Conservation (phyloP, 352 stramenopile species). For the Globisporangium abappressorium region DNA sequence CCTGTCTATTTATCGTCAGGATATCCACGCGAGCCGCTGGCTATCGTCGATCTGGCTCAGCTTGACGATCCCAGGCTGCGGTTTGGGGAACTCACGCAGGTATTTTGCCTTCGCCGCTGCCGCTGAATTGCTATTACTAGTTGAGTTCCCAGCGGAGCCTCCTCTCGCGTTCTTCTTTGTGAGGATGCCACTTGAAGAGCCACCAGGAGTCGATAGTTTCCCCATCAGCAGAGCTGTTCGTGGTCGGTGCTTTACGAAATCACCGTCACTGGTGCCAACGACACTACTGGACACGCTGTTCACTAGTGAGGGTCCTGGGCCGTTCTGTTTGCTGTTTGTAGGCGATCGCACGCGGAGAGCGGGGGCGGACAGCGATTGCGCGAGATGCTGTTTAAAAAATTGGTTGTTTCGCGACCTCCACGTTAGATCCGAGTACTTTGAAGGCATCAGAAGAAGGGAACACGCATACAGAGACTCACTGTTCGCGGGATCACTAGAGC, state of each 20-base stretch:
- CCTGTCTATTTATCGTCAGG: not conserved
- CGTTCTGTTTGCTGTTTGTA: slow-evolving; percentile 11
- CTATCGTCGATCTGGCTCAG: slow-evolving; percentile 23
- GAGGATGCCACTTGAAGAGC: not conserved
- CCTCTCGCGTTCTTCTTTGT: not conserved
- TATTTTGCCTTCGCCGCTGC: slow-evolving; percentile 30
- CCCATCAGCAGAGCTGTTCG: slow-evolving; percentile 6
- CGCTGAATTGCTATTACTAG: not conserved
- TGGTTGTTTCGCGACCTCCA: too few species aligned
- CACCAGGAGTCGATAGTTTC: not conserved
- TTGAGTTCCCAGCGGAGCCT: not conserved
- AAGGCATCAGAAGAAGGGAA: too few species aligned
- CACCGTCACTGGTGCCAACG: not conserved
- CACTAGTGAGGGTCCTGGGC: not conserved
- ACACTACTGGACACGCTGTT: not conserved
- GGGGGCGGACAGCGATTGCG: slow-evolving; percentile 33
- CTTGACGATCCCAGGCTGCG: slow-evolving; percentile 43
- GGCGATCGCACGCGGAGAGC: slow-evolving; percentile 36
- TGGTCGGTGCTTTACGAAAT: not conserved
- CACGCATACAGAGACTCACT: slow-evolving; percentile 17
- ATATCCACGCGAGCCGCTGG: slow-evolving; percentile 51
- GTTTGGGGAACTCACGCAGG: slow-evolving; percentile 60
- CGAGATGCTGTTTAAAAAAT: slow-evolving; percentile 26
- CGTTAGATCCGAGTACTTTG: too few species aligned
- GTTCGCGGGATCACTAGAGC: slow-evolving; percentile 40